These are phyloP conservation scores for Pseudocercospora eumusae DNA, from an alignment of 2,329 filamentous ascomycete genomes.

Conservation along the genomic window DNA sequence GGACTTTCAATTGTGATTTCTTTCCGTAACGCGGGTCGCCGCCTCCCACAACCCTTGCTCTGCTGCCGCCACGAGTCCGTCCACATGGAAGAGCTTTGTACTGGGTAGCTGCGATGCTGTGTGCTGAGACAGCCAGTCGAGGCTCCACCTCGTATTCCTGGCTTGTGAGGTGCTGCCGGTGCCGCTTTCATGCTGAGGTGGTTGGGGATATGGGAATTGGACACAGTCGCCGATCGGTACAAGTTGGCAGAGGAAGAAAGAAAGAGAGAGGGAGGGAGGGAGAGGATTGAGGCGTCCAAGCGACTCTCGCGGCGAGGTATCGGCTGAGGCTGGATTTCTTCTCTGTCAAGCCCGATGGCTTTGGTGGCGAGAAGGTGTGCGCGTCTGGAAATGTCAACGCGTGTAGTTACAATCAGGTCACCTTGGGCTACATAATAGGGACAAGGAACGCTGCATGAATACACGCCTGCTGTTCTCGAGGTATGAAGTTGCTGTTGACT, in stretches of 20 bases:
- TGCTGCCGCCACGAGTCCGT: not conserved
- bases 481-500: not conserved
- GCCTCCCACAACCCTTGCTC: not conserved
- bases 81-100: too few relatives aligned
- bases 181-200: not conserved
- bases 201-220: not conserved
- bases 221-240: not conserved
- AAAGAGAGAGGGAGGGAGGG: too few relatives aligned
- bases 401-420: not conserved
- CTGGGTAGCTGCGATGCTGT: too few relatives aligned
- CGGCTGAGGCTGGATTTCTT: not conserved
- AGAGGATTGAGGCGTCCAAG: too few relatives aligned
- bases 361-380: not conserved
- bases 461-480: not conserved
- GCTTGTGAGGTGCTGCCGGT: not conserved
- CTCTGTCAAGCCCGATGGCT: not conserved
- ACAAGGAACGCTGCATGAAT: not conserved
- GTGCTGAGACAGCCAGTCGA: not conserved
- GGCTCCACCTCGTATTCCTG: too few relatives aligned
- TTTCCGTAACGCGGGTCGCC: too few relatives aligned
- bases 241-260: too few relatives aligned
- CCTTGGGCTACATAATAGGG: not conserved
- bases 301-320: not conserved
- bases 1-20: too few relatives aligned
- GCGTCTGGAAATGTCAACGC: not conserved